Base-by-base conservation (phyloP, 768 basidiomycete genomes). In the Flagelloscypha sp. region DNA sequence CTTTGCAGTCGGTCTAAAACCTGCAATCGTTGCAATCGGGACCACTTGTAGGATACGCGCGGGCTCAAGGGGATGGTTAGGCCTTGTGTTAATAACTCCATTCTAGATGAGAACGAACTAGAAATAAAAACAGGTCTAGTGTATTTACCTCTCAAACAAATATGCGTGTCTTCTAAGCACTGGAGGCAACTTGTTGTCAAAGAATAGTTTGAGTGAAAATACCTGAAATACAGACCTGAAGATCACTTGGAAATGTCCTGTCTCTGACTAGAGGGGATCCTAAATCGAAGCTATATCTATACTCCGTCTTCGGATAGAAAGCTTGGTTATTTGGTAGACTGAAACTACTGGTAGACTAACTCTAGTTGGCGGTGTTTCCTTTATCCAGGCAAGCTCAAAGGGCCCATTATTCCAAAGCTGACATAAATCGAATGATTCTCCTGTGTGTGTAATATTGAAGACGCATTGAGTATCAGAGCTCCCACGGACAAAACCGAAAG, bases 361-460 rank as follows among this genome's bases (percentile, higher is more conserved):
- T n/a, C n/a, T n/a, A n/a, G n/a, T 61, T 7, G 59, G 58, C 19
- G 55, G 58, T 1, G 59, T 57, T 6, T 48, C 48, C 45, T 53
- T 49, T 8, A 43, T 43, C 2, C 43, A 43, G 3, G 40, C 24
- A 17, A 57, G 35, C 25, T 41, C 16, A 36, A 27, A 40, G 34
- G 33, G 30, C 7, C 25, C 16, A 3, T 36, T 33, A 4, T 36
- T 18, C 10, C 57, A 42, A 4, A 57, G 38, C 19, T 53, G 56
- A 27, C 57, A 59, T 8, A 59, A 44, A 36, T 57, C 24, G 38
- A 54, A 59, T 29, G 40, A 35, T 21, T 43, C 30, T 8, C 36
- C 24, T 24, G 37, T 36, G 27, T 52, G 34, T 5, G 46, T 39
- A 30, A 56, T 52, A 9, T 27, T 38, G 37, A 52, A 56, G 12